A percentile compares a stretch with the other conserved stretches of the same genome.
phyloP scores from a whole-genome alignment of 2,329 filamentous ascomycete species.

The Helotiales sp. region DNA sequence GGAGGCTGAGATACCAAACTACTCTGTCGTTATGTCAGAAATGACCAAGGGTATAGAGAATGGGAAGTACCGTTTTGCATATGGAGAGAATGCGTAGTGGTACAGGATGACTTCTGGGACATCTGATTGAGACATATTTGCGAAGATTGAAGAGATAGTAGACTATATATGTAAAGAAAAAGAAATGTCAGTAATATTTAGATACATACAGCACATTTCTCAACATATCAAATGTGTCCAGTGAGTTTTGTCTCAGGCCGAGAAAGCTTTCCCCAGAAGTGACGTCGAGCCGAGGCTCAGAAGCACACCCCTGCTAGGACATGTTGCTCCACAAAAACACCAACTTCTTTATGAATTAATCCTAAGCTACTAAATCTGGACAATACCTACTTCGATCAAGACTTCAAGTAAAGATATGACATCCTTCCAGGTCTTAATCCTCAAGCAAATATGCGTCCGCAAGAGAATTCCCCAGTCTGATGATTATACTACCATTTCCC shows the following conservation, averaged over 20 bases:
- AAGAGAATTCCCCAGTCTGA: no score
- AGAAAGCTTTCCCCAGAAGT: background rate
- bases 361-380: no score
- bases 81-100: conserved; percentile 67
- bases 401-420: no score
- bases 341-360: no score
- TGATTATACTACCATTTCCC: background rate
- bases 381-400: no score
- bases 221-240: no score
- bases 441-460: no score
- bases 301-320: background rate
- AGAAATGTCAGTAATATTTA: background rate
- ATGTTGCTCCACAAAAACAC: no score
- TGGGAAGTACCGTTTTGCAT: conserved; percentile 48
- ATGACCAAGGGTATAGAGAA: background rate
- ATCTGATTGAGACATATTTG: background rate
- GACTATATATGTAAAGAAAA: background rate
- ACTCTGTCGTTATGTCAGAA: conserved; percentile 37
- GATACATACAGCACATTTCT: background rate
- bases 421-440: no score
- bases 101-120: conserved; percentile 51
- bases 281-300: background rate
- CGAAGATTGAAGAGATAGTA: no score
- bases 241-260: background rate
- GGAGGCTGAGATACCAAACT: conserved; percentile 66